Percentiles rank a stretch among this genome's conserved stretches.
These are phyloP conservation scores for Hygrophila difformis DNA, from an alignment of 257 asterid genomes.

Conservation along the genomic window DNA sequence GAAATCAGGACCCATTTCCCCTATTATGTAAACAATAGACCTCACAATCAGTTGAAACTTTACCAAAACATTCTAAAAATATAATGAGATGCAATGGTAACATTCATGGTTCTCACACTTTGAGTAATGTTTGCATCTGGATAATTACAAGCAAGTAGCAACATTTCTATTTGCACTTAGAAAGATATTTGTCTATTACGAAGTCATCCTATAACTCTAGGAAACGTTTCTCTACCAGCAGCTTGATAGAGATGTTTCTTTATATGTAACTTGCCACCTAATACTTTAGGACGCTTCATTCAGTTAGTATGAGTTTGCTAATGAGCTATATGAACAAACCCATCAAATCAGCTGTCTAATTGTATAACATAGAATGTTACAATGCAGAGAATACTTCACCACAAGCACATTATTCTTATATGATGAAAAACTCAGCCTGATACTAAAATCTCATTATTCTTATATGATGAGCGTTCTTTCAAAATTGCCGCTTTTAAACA, in stretches of 20 bases:
- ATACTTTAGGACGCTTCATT: too few relatives aligned
- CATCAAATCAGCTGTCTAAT: too few relatives aligned
- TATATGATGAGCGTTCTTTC: too few relatives aligned
- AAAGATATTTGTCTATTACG: not conserved
- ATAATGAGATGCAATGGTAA: not conserved
- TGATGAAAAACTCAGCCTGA: too few relatives aligned
- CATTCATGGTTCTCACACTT: not conserved
- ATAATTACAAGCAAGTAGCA: constrained; percentile 14
- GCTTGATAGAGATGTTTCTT: not conserved
- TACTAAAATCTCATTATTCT: too few relatives aligned
- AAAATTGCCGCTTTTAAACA: constrained; percentile 6
- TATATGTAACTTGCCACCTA: constrained; percentile 1
- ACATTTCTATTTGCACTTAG: not conserved
- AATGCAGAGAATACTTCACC: too few relatives aligned
- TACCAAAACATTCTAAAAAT: not conserved
- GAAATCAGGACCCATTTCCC: constrained; percentile 89
- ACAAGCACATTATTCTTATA: too few relatives aligned
- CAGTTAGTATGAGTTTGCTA: too few relatives aligned
- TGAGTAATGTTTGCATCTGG: constrained; percentile 5
- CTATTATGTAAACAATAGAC: constrained; percentile 25
- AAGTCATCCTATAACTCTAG: not conserved
- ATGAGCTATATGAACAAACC: too few relatives aligned
- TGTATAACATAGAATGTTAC: too few relatives aligned
- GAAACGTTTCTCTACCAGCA: not conserved
- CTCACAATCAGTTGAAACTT: constrained; percentile 11